Evolutionary conservation across 1,284 basidiomycete species (phyloP).

Genomic region (Vanrija pseudolonga): DNA sequence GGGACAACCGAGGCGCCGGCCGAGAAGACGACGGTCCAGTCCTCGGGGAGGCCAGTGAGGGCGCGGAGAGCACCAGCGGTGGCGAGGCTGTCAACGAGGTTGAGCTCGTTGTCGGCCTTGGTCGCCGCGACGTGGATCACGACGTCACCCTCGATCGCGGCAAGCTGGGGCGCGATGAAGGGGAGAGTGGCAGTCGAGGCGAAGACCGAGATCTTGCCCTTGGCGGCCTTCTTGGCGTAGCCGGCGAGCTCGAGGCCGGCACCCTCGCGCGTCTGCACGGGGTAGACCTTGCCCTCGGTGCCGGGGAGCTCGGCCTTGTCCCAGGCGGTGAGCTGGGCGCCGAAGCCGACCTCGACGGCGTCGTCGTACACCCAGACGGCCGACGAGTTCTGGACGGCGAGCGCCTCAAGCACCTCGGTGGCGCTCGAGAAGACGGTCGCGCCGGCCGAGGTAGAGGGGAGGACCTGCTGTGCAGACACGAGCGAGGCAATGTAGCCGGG

Average conservation of each 20-base stretch:
- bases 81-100: slow-evolving; percentile 62
- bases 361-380: slow-evolving; percentile 49
- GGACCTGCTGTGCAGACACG: slow-evolving; percentile 29
- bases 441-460: slow-evolving; percentile 35
- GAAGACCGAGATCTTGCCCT: slow-evolving; percentile 44
- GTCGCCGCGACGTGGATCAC: slow-evolving; percentile 74
- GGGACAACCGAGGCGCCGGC: slow-evolving; percentile 73
- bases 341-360: slow-evolving; percentile 44
- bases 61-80: slow-evolving; percentile 49
- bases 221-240: slow-evolving; percentile 54
- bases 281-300: slow-evolving; percentile 55
- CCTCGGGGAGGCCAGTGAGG: slow-evolving; percentile 64
- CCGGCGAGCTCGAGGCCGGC: slow-evolving; percentile 80
- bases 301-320: slow-evolving; percentile 13
- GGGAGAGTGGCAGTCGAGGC: slow-evolving; percentile 55
- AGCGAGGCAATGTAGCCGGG: slow-evolving; percentile 33
- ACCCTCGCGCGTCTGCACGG: slow-evolving; percentile 79
- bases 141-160: slow-evolving; percentile 63
- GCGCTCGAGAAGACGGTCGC: slow-evolving; percentile 40
- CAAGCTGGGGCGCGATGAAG: slow-evolving; percentile 68
- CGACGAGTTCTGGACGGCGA: slow-evolving; percentile 40
- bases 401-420: slow-evolving; percentile 40
- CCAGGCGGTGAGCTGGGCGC: slow-evolving; percentile 25
- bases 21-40: slow-evolving; percentile 73
- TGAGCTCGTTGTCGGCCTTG: slow-evolving; percentile 58